Base-by-base conservation (phyloP, 2,329 filamentous ascomycete genomes). In the Elsinoe necatrix region DNA sequence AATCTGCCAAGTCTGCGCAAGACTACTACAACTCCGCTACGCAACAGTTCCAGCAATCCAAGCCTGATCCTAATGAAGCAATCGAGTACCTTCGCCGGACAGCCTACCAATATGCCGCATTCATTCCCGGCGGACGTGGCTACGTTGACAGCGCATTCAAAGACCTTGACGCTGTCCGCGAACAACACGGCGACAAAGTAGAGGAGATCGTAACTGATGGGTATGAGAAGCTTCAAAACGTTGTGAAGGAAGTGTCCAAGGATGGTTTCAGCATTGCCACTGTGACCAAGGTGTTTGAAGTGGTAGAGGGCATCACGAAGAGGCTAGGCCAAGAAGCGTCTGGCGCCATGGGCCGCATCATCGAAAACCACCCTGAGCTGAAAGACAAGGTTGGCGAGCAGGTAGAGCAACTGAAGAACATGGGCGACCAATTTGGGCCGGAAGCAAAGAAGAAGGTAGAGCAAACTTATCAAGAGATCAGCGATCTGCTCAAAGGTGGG, bases 391-490 rank as follows among this genome's bases (percentile, higher is more conserved):
- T 89, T 7, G 86, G 86, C 12, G 82, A 80, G 9, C 83, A 80
- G 62, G 71, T 87, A 43, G 80, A 87, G 51, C 79, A 86, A 67
- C 73, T 90, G 51, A 86, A 87, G 77, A 69, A 82, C 62, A 77
- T 88, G 69, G 82, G 82, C 23, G 80, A 88, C 12, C 75, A 82
- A 58, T 85, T 86, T 64, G 87, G 87, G 0, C 86, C 86, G 0
- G 84, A 89, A 66, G 86, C 84, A 0, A 87, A 89, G 78, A 84
- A 89, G 76, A 79, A 87, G 68, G 79, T 86, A 4, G 83, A 89
- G 56, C 76, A 85, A 69, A 87, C 85, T 1, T 89, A 84, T 80
- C 68, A 77, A 25, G 78, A 89, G 67, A 73, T 87, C 61, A 77
- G 77, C 62, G 80, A 86, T 37, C 77, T 89, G 48, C 66, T 86